phyloP scores from a whole-genome alignment of 108 stramenopile genomes.

The Nannochloropsis salina region DNA sequence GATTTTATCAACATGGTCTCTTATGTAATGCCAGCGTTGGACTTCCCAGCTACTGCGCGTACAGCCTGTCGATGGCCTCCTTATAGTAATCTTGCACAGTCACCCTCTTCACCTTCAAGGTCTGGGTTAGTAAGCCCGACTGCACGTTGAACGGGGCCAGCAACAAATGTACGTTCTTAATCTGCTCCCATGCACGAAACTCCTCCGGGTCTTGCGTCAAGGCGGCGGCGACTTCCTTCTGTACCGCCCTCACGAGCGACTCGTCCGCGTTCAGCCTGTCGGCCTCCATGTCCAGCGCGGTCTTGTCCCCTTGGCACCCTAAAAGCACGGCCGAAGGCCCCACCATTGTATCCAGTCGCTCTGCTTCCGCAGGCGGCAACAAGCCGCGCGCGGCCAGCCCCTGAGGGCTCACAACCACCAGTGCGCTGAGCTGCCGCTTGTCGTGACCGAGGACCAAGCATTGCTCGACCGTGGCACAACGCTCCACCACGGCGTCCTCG shows the following conservation, averaged over 20 bases:
- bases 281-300: slow-evolving; percentile 40
- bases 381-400: slow-evolving; percentile 64
- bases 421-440: slow-evolving; percentile 67
- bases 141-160: slow-evolving; percentile 82
- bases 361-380: slow-evolving; percentile 53
- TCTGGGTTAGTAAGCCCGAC: slow-evolving; percentile 77
- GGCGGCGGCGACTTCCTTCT: slow-evolving; percentile 55
- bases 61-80: slow-evolving; percentile 48
- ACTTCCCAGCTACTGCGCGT: background rate
- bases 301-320: background rate
- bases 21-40: too few species aligned
- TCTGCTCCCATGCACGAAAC: slow-evolving; percentile 56
- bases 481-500: slow-evolving; percentile 53
- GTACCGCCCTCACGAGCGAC: slow-evolving; percentile 39
- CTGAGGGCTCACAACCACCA: slow-evolving; percentile 68
- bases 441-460: slow-evolving; percentile 86
- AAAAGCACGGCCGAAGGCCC: slow-evolving; percentile 4
- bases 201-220: background rate
- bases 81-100: slow-evolving; percentile 63
- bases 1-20: too few species aligned
- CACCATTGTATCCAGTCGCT: slow-evolving; percentile 40
- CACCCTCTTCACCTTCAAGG: slow-evolving; percentile 78
- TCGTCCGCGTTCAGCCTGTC: slow-evolving; percentile 52
- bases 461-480: slow-evolving; percentile 72
- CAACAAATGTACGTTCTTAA: slow-evolving; percentile 58